Base-by-base conservation (phyloP, 805 yeast species). In the Ogataea paradorogensis region DNA sequence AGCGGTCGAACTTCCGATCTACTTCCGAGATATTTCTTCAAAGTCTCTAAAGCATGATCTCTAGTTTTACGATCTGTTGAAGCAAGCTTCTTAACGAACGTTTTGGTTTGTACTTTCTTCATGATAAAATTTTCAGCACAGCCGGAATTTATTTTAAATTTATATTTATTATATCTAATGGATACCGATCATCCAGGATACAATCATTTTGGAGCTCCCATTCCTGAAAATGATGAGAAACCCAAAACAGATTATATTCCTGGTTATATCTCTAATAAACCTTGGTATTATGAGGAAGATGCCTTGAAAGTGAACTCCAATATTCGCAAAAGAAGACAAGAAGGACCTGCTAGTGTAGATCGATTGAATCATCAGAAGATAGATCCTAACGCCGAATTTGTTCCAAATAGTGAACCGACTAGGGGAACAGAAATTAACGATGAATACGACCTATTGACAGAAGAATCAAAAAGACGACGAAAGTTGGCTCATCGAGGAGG, bases 41-140 rank as follows among this genome's bases (percentile, higher is more conserved):
- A 67, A 1, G 86, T 71, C 31, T 76, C 77, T 23, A 88, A 65
- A 0, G 96, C 90, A 38, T 77, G 74, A 30, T 80, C 86, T 63
- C 98, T 73, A 8, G 82, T 80, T 8, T 73, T 75, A 46, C 89
- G 78, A 48, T 82, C 84, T 52, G 88, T 88, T 7, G 95, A 86
- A 1, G 96, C 95, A 46, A 89, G 67, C 54, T 82, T 82, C 63
- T 84, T 85, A 15, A 89, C 86, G 58, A 88, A 84, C 0, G 78
- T 63, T 26, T 75, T 66, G 11, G 77, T 57, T 46, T 61, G 58
- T 42, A 58, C 50, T 30, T 36, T 51, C 31, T 28, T 40, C n/a
- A 34, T 32, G 38, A 39, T 33, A 39, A 39, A 39, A 39, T 39
- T 39, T 33, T 39, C 38, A 39, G 38, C 38, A 39, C 42, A 39